Conservation (phyloP, 31 red algal species). For the Odonthalia washingtoniensis region DNA sequence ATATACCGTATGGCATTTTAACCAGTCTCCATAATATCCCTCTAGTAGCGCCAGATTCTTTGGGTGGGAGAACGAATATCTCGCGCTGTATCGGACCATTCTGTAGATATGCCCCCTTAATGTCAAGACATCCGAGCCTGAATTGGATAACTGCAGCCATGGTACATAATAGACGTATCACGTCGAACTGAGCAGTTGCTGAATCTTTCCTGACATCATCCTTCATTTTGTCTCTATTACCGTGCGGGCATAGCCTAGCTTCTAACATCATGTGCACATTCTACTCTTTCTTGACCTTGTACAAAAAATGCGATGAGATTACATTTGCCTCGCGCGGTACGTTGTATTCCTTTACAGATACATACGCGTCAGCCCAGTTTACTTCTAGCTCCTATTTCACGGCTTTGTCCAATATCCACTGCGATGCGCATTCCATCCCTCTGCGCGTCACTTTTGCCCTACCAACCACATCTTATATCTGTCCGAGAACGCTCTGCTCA, state of each 20-base stretch:
- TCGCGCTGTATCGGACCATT: not conserved
- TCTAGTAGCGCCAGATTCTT: not conserved
- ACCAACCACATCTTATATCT: not conserved
- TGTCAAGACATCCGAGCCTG: not conserved
- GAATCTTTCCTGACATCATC: not conserved
- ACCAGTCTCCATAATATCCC: not conserved
- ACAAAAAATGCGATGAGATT: conserved; percentile 31
- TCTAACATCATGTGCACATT: not conserved
- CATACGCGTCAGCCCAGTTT: conserved; percentile 29
- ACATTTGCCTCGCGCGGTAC: conserved; percentile 19
- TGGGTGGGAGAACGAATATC: not conserved
- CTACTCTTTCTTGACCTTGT: conserved; percentile 35
- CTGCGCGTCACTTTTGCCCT: not conserved
- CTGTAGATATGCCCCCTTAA: too few species aligned
- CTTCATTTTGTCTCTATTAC: not conserved
- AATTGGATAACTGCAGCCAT: not conserved
- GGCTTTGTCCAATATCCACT: conserved; percentile 36
- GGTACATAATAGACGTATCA: not conserved
- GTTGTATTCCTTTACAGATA: conserved; percentile 2
- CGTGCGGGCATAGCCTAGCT: too few species aligned
- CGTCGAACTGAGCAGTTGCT: not conserved
- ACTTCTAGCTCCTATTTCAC: not conserved
- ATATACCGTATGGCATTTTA: not conserved
- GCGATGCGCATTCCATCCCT: conserved; percentile 42
- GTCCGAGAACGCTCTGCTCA: conserved; percentile 4